phyloP scores from a whole-genome alignment of 2,329 filamentous ascomycete genomes.

The Tolypocladium nubicola region DNA sequence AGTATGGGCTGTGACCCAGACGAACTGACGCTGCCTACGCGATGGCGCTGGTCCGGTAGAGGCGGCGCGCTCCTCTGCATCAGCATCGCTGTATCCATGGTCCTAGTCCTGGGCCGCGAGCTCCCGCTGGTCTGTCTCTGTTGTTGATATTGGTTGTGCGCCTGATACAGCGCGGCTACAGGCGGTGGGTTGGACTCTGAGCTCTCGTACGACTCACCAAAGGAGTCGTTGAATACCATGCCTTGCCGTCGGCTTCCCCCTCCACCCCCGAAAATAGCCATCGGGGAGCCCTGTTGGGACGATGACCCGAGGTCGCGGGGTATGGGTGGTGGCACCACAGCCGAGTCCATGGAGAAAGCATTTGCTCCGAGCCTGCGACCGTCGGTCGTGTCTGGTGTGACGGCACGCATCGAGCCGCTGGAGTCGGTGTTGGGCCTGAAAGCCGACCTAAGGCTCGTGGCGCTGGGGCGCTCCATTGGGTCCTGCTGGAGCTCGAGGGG shows the following conservation, averaged over 20 bases:
- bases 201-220: constrained; percentile 39
- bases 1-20: constrained; percentile 42
- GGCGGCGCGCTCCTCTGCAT: constrained; percentile 29
- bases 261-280: constrained; percentile 21
- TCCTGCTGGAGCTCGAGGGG: neutral
- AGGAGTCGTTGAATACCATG: constrained; percentile 49
- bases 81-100: constrained; percentile 45
- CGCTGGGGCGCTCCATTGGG: constrained; percentile 18
- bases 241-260: constrained; percentile 41
- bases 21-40: constrained; percentile 62
- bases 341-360: constrained; percentile 10
- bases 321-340: constrained; percentile 5
- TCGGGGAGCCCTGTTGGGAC: constrained; percentile 21
- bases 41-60: constrained; percentile 43
- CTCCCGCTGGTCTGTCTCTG: constrained; percentile 20
- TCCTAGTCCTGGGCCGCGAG: constrained; percentile 44
- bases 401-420: constrained; percentile 46
- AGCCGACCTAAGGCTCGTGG: constrained; percentile 22
- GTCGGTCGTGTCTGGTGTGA: constrained; percentile 51
- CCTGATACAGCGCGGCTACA: constrained; percentile 1
- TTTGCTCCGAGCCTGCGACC: constrained; percentile 14
- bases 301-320: constrained; percentile 11
- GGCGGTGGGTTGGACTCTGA: constrained; percentile 26
- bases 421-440: constrained; percentile 17
- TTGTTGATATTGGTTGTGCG: constrained; percentile 8